Conservation (phyloP, 768 basidiomycete genomes). For the Hydnomerulius pinastri region DNA sequence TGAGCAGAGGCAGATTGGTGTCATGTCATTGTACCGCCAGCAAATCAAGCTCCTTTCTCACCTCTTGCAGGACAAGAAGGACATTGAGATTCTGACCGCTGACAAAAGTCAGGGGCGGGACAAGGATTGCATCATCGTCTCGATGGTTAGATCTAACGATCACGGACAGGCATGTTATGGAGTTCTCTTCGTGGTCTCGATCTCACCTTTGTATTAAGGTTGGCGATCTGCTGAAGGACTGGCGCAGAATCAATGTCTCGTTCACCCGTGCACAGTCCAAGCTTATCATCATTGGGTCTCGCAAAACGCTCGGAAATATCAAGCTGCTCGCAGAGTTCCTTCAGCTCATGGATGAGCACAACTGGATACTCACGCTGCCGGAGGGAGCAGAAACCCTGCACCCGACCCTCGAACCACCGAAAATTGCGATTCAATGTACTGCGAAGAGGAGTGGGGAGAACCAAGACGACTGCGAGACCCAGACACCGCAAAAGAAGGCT, state of each 20-base stretch:
- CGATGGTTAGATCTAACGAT: slow-evolving; percentile 89
- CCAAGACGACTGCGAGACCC: slow-evolving; percentile 8
- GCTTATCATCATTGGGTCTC: slow-evolving; percentile 87
- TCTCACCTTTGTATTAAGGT: slow-evolving; percentile 47
- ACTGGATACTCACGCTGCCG: slow-evolving; percentile 71
- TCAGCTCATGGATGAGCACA: slow-evolving; percentile 63
- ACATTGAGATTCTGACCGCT: slow-evolving; percentile 85
- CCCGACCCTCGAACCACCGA: slow-evolving; percentile 28
- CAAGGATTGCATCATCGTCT: slow-evolving; percentile 93
- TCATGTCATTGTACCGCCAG: slow-evolving; percentile 92
- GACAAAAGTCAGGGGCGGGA: slow-evolving; percentile 94
- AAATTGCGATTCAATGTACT: not conserved
- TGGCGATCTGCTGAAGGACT: slow-evolving; percentile 92
- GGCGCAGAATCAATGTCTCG: slow-evolving; percentile 95
- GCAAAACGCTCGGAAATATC: slow-evolving; percentile 66
- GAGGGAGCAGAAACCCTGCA: slow-evolving; percentile 57
- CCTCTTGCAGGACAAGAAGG: slow-evolving; percentile 53
- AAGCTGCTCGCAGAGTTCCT: slow-evolving; percentile 76
- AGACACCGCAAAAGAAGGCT: slow-evolving; percentile 38
- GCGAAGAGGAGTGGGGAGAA: slow-evolving; percentile 8
- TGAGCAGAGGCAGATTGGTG: slow-evolving; percentile 69
- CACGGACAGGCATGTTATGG: slow-evolving; percentile 60
- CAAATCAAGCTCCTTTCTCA: slow-evolving; percentile 88
- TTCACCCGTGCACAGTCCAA: slow-evolving; percentile 93
- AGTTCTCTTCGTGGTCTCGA: not conserved